These are phyloP conservation scores for Rubroboletus satanas DNA, from an alignment of 768 basidiomycete species.

Conservation along the genomic window DNA sequence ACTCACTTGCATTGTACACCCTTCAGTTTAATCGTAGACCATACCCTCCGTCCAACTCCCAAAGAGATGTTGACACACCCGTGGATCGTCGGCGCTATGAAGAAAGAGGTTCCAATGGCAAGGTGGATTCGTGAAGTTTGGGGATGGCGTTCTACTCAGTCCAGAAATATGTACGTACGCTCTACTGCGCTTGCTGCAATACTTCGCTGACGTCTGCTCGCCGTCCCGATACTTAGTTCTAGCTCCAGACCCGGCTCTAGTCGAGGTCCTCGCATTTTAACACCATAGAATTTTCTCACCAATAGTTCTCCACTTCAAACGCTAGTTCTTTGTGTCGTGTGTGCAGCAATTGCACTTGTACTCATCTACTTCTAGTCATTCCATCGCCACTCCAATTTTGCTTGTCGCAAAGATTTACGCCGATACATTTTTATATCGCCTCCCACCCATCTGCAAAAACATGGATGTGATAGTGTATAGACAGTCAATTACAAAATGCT, in stretches of 20 bases:
- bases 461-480: constrained; percentile 18
- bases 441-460: constrained; percentile 9
- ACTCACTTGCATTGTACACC: constrained; percentile 4
- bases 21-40: constrained; percentile 65
- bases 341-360: constrained; percentile 22
- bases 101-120: constrained; percentile 83
- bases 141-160: constrained; percentile 58
- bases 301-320: neutral
- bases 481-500: constrained; percentile 10
- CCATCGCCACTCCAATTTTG: constrained; percentile 12
- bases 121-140: constrained; percentile 85
- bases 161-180: constrained; percentile 21
- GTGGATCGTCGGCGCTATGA: constrained; percentile 76
- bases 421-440: constrained; percentile 15
- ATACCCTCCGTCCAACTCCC: constrained; percentile 69
- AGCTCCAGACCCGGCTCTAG: constrained; percentile 30
- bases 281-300: constrained; percentile 21
- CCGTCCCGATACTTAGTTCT: constrained; percentile 7
- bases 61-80: constrained; percentile 79
- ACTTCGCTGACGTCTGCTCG: neutral
- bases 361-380: constrained; percentile 11
- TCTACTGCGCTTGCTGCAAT: neutral
- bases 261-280: constrained; percentile 24
- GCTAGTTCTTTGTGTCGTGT: constrained; percentile 11
- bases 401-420: constrained; percentile 20